Conservation (phyloP, 768 basidiomycete species). For the Suillus paluster region DNA sequence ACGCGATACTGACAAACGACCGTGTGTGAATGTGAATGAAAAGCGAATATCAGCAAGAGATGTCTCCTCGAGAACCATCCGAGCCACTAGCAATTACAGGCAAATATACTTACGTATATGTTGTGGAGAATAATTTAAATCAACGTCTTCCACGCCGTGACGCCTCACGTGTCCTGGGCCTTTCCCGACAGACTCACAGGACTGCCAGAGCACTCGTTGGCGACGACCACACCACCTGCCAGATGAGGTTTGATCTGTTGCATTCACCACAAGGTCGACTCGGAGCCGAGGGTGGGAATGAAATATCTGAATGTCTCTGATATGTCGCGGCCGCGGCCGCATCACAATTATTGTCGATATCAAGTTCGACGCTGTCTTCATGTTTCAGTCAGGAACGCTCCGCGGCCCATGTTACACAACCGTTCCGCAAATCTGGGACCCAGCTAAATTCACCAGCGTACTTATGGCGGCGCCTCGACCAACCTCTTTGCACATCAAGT, state of each 20-base stretch:
- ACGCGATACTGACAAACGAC: background rate
- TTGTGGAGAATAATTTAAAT: too few relatives aligned
- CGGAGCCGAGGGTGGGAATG: background rate
- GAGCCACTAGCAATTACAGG: too few relatives aligned
- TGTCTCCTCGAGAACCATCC: too few relatives aligned
- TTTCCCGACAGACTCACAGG: too few relatives aligned
- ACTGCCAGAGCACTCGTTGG: background rate
- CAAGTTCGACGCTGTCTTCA: background rate
- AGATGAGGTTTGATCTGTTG: background rate
- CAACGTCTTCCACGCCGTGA: too few relatives aligned
- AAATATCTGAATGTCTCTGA: background rate
- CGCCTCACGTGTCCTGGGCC: too few relatives aligned
- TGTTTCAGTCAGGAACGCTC: too few relatives aligned
- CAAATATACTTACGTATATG: too few relatives aligned
- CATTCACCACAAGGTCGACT: background rate
- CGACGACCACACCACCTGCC: background rate
- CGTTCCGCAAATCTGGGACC: too few relatives aligned
- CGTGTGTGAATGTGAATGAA: background rate
- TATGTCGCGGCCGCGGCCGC: background rate
- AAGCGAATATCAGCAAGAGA: too few relatives aligned
- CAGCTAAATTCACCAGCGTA: background rate
- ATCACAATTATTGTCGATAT: background rate
- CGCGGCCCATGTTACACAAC: background rate
- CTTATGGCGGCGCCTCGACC: background rate
- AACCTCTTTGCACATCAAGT: background rate